A percentile compares a stretch with the other conserved stretches of the same genome.
phyloP scores from a whole-genome alignment of 2,329 filamentous ascomycete genomes.

The Trichoderma polysporum region DNA sequence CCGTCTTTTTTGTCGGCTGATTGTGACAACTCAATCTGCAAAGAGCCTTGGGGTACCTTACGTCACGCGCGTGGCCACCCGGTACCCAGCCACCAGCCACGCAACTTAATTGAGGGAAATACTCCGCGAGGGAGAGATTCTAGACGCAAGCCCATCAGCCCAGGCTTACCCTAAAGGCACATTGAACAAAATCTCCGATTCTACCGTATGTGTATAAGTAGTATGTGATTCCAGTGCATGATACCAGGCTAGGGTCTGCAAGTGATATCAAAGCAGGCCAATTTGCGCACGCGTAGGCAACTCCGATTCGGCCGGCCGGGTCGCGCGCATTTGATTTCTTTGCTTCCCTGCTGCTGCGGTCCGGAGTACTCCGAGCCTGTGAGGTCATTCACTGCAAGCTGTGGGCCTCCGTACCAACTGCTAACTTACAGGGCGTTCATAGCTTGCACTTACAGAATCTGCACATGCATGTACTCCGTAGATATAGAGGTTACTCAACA shows the following conservation, averaged over 20 bases:
- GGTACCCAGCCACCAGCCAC: constrained; percentile 6
- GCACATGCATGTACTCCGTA: neutral
- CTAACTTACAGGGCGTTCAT: neutral
- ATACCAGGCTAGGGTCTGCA: neutral
- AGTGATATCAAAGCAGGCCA: neutral
- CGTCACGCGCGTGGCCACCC: constrained; percentile 10
- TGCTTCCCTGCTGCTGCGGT: neutral
- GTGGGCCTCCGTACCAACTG: neutral
- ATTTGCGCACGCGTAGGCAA: neutral
- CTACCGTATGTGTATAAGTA: no score
- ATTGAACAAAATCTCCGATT: neutral
- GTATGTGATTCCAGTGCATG: neutral
- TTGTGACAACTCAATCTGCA: neutral
- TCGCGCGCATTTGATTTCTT: neutral
- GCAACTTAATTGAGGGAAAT: constrained; percentile 19
- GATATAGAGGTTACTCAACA: neutral
- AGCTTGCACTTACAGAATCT: neutral
- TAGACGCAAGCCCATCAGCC: constrained; percentile 10
- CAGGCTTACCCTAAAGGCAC: constrained; percentile 10
- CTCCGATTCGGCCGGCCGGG: neutral
- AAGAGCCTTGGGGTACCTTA: neutral
- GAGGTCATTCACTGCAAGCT: constrained; percentile 6
- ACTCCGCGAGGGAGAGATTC: neutral
- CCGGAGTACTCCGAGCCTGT: constrained; percentile 7
- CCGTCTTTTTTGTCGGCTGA: constrained; percentile 8